Evolutionary conservation across 2,329 filamentous ascomycete genomes (phyloP).

Genomic region (Calonectria fujianensis): DNA sequence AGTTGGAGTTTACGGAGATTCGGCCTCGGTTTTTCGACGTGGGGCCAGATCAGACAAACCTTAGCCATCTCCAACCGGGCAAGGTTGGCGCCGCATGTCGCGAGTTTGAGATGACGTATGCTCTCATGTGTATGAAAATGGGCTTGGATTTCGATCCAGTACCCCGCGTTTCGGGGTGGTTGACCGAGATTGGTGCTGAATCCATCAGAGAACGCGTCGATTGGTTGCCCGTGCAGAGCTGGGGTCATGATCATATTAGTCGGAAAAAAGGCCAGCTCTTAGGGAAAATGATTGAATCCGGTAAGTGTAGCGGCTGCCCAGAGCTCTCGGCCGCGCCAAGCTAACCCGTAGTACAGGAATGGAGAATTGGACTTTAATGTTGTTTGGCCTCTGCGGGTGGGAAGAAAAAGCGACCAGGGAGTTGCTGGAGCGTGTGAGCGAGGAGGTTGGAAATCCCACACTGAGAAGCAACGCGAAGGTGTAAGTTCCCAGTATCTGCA

Average conservation of each 20-base stretch:
- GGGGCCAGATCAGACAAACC: conserved; percentile 53
- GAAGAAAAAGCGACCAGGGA: conserved; percentile 57
- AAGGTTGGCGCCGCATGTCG: conserved; percentile 56
- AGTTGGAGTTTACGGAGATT: conserved; percentile 67
- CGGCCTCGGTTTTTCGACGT: conserved; percentile 64
- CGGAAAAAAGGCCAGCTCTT: conserved; percentile 61
- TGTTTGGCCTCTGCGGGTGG: conserved; percentile 59
- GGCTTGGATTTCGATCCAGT: conserved; percentile 65
- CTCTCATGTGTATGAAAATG: conserved; percentile 52
- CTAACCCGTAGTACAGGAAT: conserved; percentile 46
- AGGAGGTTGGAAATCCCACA: conserved; percentile 56
- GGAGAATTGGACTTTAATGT: conserved; percentile 58
- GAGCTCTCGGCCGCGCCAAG: background rate
- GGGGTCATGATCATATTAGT: conserved; percentile 63
- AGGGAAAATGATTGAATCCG: conserved; percentile 60
- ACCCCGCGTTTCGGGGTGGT: conserved; percentile 58
- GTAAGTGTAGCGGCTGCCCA: conserved; percentile 53
- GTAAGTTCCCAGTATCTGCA: conserved; percentile 47
- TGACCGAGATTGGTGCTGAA: conserved; percentile 64
- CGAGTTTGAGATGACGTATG: conserved; percentile 60
- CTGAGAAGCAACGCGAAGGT: conserved; percentile 57
- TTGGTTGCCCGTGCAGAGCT: conserved; percentile 63
- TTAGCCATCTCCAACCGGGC: conserved; percentile 35
- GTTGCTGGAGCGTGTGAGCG: conserved; percentile 57
- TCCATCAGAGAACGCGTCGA: conserved; percentile 63